Evolutionary conservation across 768 basidiomycete species (phyloP), one percentile per base, ranked within the genome.

Genomic region (Suillus weaverae): DNA sequence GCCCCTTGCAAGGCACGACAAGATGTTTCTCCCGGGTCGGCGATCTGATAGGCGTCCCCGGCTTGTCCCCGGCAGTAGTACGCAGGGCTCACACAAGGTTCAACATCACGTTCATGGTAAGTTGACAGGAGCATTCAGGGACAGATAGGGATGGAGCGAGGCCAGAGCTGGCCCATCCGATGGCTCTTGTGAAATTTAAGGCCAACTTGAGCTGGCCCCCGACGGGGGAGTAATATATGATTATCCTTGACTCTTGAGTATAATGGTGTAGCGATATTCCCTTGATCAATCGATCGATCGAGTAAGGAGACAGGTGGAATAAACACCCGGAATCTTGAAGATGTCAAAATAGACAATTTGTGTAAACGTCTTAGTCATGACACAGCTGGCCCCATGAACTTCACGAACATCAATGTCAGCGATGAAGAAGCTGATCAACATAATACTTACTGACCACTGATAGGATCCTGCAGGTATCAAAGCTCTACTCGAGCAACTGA

Each of bases 401-500:
- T 81, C 68, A 80, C 81, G 32, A 87, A 87, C 74, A 85, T 88
- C 67, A 88, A 87, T 74, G 88, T 88, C 73, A 77, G 73, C 65
- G 14, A 18, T 38, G 16, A 55, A 46, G 35, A 57, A 5, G 3
- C 26, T 30, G 26, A 59, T 39, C 30, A 32, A 11, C 8, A 26
- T 50, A 36, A 50, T 9, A 10, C 36, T 20, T 46, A n/a, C 11
- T 62, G 14, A 63, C 22, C 22, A 57, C 26, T 20, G 26, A 9
- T 71, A 92, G 90, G 90, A 92, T 74, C 79, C 88, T 55, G 80
- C 80, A 66, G 85, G 84, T 53, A 82, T 95, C 56, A 84, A 86
- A 69, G 87, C 90, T 33, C 81, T 94, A 32, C 83, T 95, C 20
- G 89, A 92, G 61, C 85, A 85, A 67, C 79, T 94, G 14, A 81